Conservation (phyloP, 2,329 filamentous ascomycete species). For the Waltergamsia citrina region DNA sequence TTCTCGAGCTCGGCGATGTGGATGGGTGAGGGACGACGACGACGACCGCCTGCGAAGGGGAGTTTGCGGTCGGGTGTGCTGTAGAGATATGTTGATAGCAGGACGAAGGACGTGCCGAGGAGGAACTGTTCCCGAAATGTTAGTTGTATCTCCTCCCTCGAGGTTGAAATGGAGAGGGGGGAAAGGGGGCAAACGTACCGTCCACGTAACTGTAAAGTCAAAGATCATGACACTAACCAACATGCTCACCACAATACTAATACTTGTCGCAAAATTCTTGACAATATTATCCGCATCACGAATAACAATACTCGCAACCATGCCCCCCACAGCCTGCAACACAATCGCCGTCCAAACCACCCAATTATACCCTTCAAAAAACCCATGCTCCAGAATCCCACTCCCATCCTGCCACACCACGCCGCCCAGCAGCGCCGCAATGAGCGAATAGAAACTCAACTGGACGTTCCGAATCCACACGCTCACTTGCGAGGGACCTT, state of each 20-base stretch:
- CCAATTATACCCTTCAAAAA: conserved; percentile 92
- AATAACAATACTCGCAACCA: conserved; percentile 49
- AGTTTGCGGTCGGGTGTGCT: conserved; percentile 50
- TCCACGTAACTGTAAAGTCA: conserved; percentile 61
- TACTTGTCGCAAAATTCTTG: conserved; percentile 88
- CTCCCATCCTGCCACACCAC: conserved; percentile 81
- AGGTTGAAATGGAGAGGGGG: background rate
- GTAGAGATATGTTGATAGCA: conserved; percentile 80
- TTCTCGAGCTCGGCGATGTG: conserved; percentile 71
- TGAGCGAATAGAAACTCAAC: conserved; percentile 86
- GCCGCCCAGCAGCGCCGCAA: conserved; percentile 79
- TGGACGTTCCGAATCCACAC: conserved; percentile 95
- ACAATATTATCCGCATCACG: conserved; percentile 58
- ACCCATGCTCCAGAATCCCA: conserved; percentile 73
- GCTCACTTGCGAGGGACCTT: conserved; percentile 64
- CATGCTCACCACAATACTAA: conserved; percentile 83
- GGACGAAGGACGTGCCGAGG: conserved; percentile 67
- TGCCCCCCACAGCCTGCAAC: conserved; percentile 74
- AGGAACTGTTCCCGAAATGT: conserved; percentile 52
- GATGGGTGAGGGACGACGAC: conserved; percentile 51
- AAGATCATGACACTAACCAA: conserved; percentile 81
- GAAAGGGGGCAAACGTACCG: conserved; percentile 44
- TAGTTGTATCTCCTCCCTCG: background rate
- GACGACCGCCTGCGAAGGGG: conserved; percentile 26
- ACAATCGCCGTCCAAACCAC: conserved; percentile 80